Percentiles rank a stretch among this genome's conserved stretches.
phyloP scores from a whole-genome alignment of 2,329 filamentous ascomycete species.

The Cladophialophora carrionii region DNA sequence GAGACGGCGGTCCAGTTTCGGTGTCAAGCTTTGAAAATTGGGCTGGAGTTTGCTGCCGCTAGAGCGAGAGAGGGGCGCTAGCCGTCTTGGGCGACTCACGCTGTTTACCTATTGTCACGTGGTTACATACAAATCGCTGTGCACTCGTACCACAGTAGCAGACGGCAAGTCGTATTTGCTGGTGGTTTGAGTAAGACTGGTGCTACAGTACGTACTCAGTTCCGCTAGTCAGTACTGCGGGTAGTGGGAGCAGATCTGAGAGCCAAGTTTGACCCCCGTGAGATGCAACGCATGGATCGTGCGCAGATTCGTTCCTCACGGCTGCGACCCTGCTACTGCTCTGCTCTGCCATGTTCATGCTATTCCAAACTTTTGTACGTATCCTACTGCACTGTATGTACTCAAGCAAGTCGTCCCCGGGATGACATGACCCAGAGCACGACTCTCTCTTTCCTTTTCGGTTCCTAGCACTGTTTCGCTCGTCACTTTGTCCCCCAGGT shows the following conservation, averaged over 20 bases:
- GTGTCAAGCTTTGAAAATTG: conserved; percentile 3
- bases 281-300: neutral
- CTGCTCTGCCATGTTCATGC: neutral
- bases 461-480: neutral
- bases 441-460: neutral
- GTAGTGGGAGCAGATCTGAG: neutral
- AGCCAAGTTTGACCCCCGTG: neutral
- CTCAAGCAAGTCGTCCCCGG: neutral
- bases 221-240: neutral
- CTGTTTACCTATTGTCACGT: too few species aligned
- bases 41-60: neutral
- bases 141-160: too few species aligned
- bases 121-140: too few species aligned
- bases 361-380: conserved; percentile 2
- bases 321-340: neutral
- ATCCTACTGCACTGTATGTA: neutral
- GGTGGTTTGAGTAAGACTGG: too few species aligned
- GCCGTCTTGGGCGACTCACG: neutral
- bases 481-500: neutral
- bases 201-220: too few species aligned
- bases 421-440: neutral
- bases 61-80: neutral
- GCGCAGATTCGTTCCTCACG: neutral
- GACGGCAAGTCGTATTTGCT: too few species aligned
- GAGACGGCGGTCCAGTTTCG: neutral